Conservation (phyloP, 2,329 filamentous ascomycete genomes). For the Venturia nashicola region DNA sequence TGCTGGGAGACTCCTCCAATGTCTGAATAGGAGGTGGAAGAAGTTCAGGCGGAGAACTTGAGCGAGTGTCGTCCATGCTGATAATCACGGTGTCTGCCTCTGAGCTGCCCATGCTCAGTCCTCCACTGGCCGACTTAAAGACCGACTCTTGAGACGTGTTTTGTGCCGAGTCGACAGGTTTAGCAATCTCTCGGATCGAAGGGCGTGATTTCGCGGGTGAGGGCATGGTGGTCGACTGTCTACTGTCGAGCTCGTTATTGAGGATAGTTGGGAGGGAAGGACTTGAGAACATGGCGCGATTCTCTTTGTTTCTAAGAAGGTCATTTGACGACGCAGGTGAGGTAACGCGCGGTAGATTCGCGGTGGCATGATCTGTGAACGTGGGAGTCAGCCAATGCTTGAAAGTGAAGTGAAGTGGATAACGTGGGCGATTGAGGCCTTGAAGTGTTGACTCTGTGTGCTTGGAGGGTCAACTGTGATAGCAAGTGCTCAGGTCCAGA, state of each 20-base stretch:
- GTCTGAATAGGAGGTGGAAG: background rate
- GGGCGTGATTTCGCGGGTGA: background rate
- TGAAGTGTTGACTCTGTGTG: background rate
- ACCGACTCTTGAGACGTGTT: slow-evolving; percentile 5
- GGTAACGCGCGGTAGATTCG: background rate
- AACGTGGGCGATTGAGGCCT: background rate
- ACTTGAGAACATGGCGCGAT: background rate
- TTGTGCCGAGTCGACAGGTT: background rate
- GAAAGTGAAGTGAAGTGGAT: background rate
- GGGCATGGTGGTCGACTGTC: background rate
- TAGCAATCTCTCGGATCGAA: background rate
- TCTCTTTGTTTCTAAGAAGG: slow-evolving; percentile 4
- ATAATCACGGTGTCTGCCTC: background rate
- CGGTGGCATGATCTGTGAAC: background rate
- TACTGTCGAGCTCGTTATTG: background rate
- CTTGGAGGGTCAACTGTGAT: background rate
- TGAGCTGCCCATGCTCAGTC: background rate
- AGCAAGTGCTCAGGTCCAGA: background rate
- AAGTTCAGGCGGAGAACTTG: slow-evolving; percentile 6
- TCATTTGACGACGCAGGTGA: slow-evolving; percentile 1
- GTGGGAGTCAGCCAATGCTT: background rate
- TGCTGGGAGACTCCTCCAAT: slow-evolving; percentile 2
- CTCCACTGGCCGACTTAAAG: background rate
- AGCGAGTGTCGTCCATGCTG: background rate
- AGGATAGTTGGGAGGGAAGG: background rate